Base-by-base conservation (phyloP, 148 eudicot genomes). In the Nepenthes gracilis region DNA sequence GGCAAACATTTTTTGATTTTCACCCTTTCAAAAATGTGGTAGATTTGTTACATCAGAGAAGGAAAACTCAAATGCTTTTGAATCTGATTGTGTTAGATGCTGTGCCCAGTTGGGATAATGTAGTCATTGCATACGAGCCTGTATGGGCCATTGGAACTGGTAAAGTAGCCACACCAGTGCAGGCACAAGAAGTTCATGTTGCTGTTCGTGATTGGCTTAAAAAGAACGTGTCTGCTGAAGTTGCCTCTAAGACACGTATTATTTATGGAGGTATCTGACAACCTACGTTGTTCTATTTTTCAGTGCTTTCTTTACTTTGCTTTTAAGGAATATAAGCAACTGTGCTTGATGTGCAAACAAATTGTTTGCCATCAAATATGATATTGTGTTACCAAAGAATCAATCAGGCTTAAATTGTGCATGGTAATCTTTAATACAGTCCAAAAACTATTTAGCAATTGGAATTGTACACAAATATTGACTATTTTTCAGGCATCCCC, bases 81-180 rank as follows among this genome's bases (percentile, higher is more conserved):
- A 12, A 55, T 43, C 35, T 64, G 54, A 43, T 40, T 61, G 38
- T 62, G 9, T 61, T 91, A 93, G 96, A 88, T 80, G 86, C 91
- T 54, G 62, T 94, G 63, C 84, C 97, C 59, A 86, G 95, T 72
- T 93, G 94, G 96, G 95, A 88, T 60, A 73, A 86, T 61, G 80
- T 94, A 64, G 98, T 93, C 43, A 60, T 88, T 72, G 98, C 98
- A 35, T 93, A 93, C 71, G 98, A 93, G 69, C 96, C 98, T 55
- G 98, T 88, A 36, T 93, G 98, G 98, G 98, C 99, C 63, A 94
- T 94, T 75, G 99, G 99, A 71, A 94, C 97, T 54, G 99, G 97
- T 67, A 94, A 94, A 78, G 97, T 94, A 64, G 97, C 97, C 35
- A 13, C 90, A 52, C 99, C 99, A 5, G 74, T 83, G 70, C 97